phyloP scores from a whole-genome alignment of 1,284 basidiomycete species.

The Melampsora larici-populina region DNA sequence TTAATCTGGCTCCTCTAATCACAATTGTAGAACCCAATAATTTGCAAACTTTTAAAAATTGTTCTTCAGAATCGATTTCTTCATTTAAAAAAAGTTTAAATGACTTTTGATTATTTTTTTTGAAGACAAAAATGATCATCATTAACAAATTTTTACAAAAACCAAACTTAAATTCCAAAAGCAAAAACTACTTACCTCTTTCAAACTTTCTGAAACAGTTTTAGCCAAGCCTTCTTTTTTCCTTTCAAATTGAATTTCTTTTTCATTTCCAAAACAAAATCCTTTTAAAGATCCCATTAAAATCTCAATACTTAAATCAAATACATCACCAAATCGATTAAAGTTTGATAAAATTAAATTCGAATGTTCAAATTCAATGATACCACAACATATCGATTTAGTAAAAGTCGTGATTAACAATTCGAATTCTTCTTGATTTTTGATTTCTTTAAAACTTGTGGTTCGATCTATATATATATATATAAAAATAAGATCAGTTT shows the following conservation, averaged over 20 bases:
- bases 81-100: conserved; percentile 31
- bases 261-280: not conserved
- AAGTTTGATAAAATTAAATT: conserved; percentile 25
- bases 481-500: not conserved
- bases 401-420: conserved; percentile 38
- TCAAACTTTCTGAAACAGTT: conserved; percentile 15
- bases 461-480: not conserved
- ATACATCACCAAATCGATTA: conserved; percentile 26
- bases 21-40: conserved; percentile 49
- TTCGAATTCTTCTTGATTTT: conserved; percentile 14
- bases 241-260: not conserved
- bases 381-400: conserved; percentile 35
- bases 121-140: too few relatives aligned
- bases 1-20: conserved; percentile 50
- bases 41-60: conserved; percentile 49
- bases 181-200: conserved; percentile 18
- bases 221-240: conserved; percentile 12
- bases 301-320: conserved; percentile 31
- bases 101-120: too few relatives aligned
- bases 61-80: conserved; percentile 19
- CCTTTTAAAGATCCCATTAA: conserved; percentile 20
- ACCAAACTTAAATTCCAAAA: too few relatives aligned
- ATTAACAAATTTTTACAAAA: too few relatives aligned
- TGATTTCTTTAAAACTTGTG: conserved; percentile 18
- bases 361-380: conserved; percentile 34